Evolutionary conservation across 371 early-diverging fungal genomes (phyloP).

Genomic region (Smittium mucronatum): DNA sequence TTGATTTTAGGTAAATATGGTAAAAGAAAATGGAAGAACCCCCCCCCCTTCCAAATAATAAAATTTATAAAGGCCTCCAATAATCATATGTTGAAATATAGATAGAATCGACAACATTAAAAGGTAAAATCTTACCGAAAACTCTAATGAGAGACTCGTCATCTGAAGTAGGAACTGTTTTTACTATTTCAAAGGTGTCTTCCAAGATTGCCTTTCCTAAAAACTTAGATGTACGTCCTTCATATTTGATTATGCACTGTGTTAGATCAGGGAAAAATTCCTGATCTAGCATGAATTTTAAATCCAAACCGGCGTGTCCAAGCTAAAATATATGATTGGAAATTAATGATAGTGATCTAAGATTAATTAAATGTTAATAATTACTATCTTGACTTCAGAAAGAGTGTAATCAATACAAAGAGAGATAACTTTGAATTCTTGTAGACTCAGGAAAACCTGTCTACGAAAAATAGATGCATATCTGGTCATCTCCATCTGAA

Average conservation of each 20-base stretch:
- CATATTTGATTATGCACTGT: conserved; percentile 48
- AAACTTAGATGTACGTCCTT: conserved; percentile 35
- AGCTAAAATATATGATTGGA: conserved; percentile 6
- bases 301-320: conserved; percentile 61
- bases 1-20: too few species aligned
- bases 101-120: too few species aligned
- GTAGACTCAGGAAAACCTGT: conserved; percentile 69
- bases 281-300: conserved; percentile 70
- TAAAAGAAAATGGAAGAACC: too few species aligned
- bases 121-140: too few species aligned
- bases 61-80: too few species aligned
- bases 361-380: conserved; percentile 6
- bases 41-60: too few species aligned
- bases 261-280: conserved; percentile 58
- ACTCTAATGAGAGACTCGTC: too few species aligned
- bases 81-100: too few species aligned
- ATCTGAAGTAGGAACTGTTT: conserved; percentile 21
- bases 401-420: conserved; percentile 66
- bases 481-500: conserved; percentile 62
- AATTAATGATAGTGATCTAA: conserved; percentile 2
- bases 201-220: conserved; percentile 42
- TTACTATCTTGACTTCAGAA: conserved; percentile 38
- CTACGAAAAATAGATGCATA: conserved; percentile 75
- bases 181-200: conserved; percentile 41
- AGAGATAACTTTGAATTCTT: conserved; percentile 66